These are phyloP conservation scores for Microdochium trichocladiopsis DNA, from an alignment of 2,329 filamentous ascomycete genomes.

Conservation along the genomic window DNA sequence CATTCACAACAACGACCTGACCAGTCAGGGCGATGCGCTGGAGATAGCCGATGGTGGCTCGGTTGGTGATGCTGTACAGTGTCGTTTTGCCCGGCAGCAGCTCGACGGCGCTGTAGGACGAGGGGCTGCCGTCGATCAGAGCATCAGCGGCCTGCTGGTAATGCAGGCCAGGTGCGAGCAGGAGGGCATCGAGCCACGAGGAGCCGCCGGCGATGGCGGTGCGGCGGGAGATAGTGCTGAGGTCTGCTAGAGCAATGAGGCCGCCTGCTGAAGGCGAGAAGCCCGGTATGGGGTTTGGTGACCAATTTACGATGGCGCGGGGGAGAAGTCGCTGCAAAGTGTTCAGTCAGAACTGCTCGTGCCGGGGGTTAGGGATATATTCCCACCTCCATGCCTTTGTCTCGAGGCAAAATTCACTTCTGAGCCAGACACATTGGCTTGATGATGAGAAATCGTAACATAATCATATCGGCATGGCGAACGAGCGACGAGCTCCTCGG, in stretches of 20 bases:
- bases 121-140: constrained; percentile 34
- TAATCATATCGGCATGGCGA: too few relatives aligned
- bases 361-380: background rate
- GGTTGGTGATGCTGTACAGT: constrained; percentile 34
- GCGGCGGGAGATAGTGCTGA: constrained; percentile 46
- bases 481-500: too few relatives aligned
- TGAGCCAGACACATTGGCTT: too few relatives aligned
- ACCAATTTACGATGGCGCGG: constrained; percentile 32
- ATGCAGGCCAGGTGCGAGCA: constrained; percentile 54
- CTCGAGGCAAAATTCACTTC: too few relatives aligned
- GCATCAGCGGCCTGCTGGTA: constrained; percentile 50
- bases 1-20: constrained; percentile 47
- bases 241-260: constrained; percentile 51
- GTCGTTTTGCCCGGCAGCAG: constrained; percentile 18
- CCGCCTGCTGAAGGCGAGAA: constrained; percentile 43
- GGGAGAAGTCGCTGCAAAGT: constrained; percentile 12
- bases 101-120: constrained; percentile 31
- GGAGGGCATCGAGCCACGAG: constrained; percentile 46
- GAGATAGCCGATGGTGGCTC: constrained; percentile 46
- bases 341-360: constrained; percentile 5
- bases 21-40: constrained; percentile 49
- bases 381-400: constrained; percentile 12
- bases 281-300: constrained; percentile 34
- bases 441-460: too few relatives aligned
- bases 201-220: constrained; percentile 50